Evolutionary conservation across 306 rosid genomes (phyloP).

Genomic region (Canavalia ensiformis): DNA sequence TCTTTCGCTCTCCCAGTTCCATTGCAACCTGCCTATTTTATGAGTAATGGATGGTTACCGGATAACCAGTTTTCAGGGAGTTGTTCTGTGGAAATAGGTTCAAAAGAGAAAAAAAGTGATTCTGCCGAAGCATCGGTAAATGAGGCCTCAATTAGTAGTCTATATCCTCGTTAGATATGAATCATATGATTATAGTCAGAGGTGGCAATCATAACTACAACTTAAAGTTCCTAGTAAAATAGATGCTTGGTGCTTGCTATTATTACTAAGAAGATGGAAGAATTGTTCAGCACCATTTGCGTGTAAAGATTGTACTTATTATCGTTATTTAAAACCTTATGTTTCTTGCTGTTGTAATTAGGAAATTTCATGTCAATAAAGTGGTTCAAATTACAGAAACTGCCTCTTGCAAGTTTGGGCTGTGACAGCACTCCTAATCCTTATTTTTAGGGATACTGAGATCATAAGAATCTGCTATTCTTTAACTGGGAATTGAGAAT

Average conservation of each 20-base stretch:
- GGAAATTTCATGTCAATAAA: background rate
- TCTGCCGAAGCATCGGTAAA: slow-evolving; percentile 33
- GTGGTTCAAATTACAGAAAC: background rate
- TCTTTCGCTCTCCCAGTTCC: slow-evolving; percentile 44
- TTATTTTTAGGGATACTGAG: no score
- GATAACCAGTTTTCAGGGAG: background rate
- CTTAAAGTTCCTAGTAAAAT: background rate
- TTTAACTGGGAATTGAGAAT: no score
- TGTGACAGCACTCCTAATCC: no score
- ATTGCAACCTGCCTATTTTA: slow-evolving; percentile 44
- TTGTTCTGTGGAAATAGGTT: background rate
- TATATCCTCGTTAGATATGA: slow-evolving; percentile 42
- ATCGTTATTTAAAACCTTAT: background rate
- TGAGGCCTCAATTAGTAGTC: slow-evolving; percentile 40
- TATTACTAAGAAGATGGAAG: background rate
- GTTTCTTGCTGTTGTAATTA: background rate
- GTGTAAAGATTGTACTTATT: background rate
- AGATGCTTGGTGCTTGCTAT: background rate
- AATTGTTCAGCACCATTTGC: background rate
- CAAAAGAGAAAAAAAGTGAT: background rate
- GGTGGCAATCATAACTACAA: background rate
- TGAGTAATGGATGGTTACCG: background rate
- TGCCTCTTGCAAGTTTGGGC: background rate
- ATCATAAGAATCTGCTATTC: no score
- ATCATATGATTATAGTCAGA: no score